phyloP scores from a whole-genome alignment of 768 basidiomycete species.

The Pulveroboletus sp. region DNA sequence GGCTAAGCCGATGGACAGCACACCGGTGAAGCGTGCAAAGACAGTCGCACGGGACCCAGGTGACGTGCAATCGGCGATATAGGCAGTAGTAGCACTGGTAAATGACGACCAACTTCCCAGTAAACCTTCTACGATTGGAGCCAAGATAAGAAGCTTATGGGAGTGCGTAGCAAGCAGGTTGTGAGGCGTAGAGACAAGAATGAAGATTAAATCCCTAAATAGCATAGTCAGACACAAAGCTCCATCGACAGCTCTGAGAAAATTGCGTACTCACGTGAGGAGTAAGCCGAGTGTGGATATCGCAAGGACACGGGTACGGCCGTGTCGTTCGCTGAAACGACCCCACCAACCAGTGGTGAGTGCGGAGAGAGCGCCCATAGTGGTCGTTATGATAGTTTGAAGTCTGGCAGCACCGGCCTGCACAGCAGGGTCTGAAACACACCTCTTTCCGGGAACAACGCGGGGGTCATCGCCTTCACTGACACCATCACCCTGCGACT shows the following conservation, averaged over 20 bases:
- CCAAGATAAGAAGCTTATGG: conserved; percentile 71
- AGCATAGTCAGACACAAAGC: conserved; percentile 1
- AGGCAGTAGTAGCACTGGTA: conserved; percentile 63
- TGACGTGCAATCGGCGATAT: conserved; percentile 78
- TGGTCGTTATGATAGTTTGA: conserved; percentile 75
- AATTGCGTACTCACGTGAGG: conserved; percentile 57
- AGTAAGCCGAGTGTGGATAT: conserved; percentile 67
- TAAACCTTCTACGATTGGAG: conserved; percentile 77
- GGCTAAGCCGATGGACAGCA: conserved; percentile 75
- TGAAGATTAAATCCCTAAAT: conserved; percentile 70
- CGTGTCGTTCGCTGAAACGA: conserved; percentile 69
- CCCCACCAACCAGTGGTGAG: conserved; percentile 89
- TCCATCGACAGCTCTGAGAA: background rate
- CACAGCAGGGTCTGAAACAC: conserved; percentile 51
- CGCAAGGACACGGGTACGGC: conserved; percentile 73
- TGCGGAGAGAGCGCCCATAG: conserved; percentile 77
- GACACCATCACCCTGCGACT: conserved; percentile 25
- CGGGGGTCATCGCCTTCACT: conserved; percentile 39
- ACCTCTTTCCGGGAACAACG: conserved; percentile 35
- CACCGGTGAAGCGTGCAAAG: conserved; percentile 68
- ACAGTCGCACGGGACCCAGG: conserved; percentile 73
- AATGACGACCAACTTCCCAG: conserved; percentile 75
- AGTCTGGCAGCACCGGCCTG: conserved; percentile 68
- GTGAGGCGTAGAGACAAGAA: conserved; percentile 69
- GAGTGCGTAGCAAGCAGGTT: conserved; percentile 61